Base-by-base conservation (phyloP, 495 filamentous ascomycete genomes). In the Aspergillus biplanus region DNA sequence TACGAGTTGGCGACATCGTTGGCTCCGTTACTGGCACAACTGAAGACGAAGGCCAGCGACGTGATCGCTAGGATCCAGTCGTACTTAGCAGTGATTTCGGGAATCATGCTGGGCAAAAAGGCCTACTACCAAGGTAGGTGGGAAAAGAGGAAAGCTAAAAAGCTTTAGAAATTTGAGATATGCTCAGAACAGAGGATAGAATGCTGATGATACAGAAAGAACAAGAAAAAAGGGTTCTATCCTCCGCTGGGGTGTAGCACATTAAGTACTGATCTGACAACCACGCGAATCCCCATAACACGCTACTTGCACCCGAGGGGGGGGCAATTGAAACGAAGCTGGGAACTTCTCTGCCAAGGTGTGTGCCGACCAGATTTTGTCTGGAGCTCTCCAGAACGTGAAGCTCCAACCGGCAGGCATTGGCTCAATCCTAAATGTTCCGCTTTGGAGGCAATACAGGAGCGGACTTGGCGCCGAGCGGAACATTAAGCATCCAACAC, bases 11-110 rank as follows among this genome's bases (percentile, higher is more conserved):
- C 77, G 16, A 80, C 77, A 75, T 80, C 78, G 64, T 80, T 80
- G 59, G 76, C 76, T 15, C 80, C 80, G 58, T 80, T 82, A 54
- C 78, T 75, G 65, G 78, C 80, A 27, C 73, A 67, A 64, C 72
- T 75, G 70, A 77, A 69, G 52, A 76, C 69, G 62, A 82, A 81
- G 52, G 75, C 72, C 49, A 83, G 78, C 49, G 73, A 70, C 58
- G 73, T 78, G 12, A 82, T 39, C 52, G 80, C 81, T 13, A 83
- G 66, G 52, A 83, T 81, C 78, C 80, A 83, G 67, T 82, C 77
- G 62, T 82, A 82, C 63, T 76, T 73, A 50, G 73, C 72, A 18
- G 73, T 75, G 42, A 61, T 58, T 27, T 47, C 42, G 21, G 69
- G 65, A 31, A 64, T 54, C 73, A 75, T 75, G 57, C 16, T 67